Base-by-base conservation (phyloP, 139 green algal genomes). In the Auxenochlorella protothecoides region DNA sequence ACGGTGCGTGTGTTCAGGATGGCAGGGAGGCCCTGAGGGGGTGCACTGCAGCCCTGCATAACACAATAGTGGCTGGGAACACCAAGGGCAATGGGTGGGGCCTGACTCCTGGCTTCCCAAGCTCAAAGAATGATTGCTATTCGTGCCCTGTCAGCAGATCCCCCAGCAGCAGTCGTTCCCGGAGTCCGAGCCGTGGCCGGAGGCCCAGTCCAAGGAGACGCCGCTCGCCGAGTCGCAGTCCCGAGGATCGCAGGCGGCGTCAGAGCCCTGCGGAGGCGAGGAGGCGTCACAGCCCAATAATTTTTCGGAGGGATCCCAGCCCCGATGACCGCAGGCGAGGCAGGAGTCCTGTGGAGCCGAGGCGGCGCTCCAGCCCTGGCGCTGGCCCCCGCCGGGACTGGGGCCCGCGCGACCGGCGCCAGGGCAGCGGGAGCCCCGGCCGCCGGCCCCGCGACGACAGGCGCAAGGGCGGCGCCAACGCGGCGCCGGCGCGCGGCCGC, bases 131-230 rank as follows among this genome's bases (percentile, higher is more conserved):
- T 44, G 27, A 44, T 44, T 44, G 27, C 27, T 44, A 44, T 3
- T 63, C 14, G 10, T 55, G 10, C 13, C 14, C 12, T 53, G 66
- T 12, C 4, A 55, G 68, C 68, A 72, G 68, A 6, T 16, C 59
- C 14, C 5, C 27, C 10, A 72, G 68, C 68, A 66, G 68, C 68
- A 72, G 68, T 59, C 57, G 67, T 14, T 53, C 10, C 10, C 55
- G 69, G 27, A 74, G 69, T 10, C 52, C 69, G 52, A 68, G 69
- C 69, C 60, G 69, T 60, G 68, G 69, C 60, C 15, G 69, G 64
- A 44, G 27, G 27, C 64, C 27, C 27, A 44, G 27, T 44, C 27
- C 27, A 44, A 44, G 27, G 27, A 44, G 27, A 44, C 27, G 27
- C 51, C 68, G 68, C 16, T 65, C 57, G 10, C 57, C 57, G 53